Base-by-base conservation (phyloP, 768 basidiomycete genomes). In the Boletus sp. region DNA sequence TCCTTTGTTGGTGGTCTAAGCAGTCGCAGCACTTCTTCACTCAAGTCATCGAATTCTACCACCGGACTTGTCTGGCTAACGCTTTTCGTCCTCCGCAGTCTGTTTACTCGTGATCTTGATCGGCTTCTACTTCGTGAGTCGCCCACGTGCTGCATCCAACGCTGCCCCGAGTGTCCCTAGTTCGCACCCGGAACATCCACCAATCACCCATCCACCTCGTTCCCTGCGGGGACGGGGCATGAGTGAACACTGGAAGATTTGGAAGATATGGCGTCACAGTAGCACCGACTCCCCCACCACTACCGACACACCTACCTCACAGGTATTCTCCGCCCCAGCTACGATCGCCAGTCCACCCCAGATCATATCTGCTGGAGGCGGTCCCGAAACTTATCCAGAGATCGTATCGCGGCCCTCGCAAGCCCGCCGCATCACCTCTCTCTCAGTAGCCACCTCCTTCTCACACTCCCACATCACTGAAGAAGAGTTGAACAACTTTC, bases 61-160 rank as follows among this genome's bases (percentile, higher is more conserved):
- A 25, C 10, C 11, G 8, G 29, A 27, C 19, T 19, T 15, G 19
- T 50, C 35, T 55, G n/a, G 37, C 66, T 68, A 40, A 67, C 34
- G 2, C 35, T 10, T 35, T 21, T 54, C n/a, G 21, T 35, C 29
- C 35, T 17, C 17, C 15, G 19, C 48, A 70, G 69, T 59, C 11
- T 67, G 65, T 38, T 56, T 70, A 17, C 23, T 61, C 25, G 35
- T 59, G 14, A 59, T 70, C 29, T 38, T 70, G 48, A 44, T 59
- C 23, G 69, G 69, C 19, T 70, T 70, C 59, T 67, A 57, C 50
- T 38, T 62, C 47, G 69, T 70, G 48, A 60, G 60, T 42, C 61
- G 58, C 39, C 52, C 38, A 29, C 60, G 48, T 43, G 53, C 25
- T 6, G 50, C 46, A 33, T 19, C 38, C 43, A 46, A 47, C 11